Base-by-base conservation (phyloP, 1,284 basidiomycete species). In the Psilocybe mexicana region DNA sequence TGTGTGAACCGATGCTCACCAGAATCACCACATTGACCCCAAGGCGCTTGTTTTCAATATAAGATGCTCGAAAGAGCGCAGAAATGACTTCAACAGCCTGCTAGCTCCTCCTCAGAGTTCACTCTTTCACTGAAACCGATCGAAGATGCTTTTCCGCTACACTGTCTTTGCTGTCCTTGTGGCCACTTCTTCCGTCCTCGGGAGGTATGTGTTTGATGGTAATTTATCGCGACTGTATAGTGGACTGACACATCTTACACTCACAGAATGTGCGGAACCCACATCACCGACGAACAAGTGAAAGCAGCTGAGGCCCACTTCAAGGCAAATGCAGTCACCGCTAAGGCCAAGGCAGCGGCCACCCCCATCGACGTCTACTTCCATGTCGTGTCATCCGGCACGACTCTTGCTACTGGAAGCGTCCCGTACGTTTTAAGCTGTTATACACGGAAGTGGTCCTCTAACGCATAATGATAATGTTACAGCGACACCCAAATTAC, bases 401-500 rank as follows among this genome's bases (percentile, higher is more conserved):
- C 52, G 7, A 53, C 59, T 11, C 59, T 57, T 18, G 43, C 59
- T 10, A 44, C 43, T 53, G 59, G 55, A 30, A 35, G 49, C 28
- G 51, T 60, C 26, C 59, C 59, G 55, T 57, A 48, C 12, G 55
- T 38, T 18, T 2, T 18, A 14, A 11, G 28, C n/a, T 3, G 8
- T 11, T 38, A 36, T 36, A 7, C 7, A 36, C 12, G 12, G 7
- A 36, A 36, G 35, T 36, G 35, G 38, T 40, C n/a, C 4, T n/a
- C n/a, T 11, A 40, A 12, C 24, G 12, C 12, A 52, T 10, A 23
- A 24, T 44, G 10, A 33, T n/a, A 30, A 23, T 45, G 2, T 5
- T 30, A 7, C 50, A 52, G 50, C 26, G 52, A 53, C n/a, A 23
- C 52, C 28, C 62, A 64, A 35, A 65, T 68, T 35, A 38, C 57